Conservation (phyloP, 768 basidiomycete species). For the Tylopilus subfusipes region DNA sequence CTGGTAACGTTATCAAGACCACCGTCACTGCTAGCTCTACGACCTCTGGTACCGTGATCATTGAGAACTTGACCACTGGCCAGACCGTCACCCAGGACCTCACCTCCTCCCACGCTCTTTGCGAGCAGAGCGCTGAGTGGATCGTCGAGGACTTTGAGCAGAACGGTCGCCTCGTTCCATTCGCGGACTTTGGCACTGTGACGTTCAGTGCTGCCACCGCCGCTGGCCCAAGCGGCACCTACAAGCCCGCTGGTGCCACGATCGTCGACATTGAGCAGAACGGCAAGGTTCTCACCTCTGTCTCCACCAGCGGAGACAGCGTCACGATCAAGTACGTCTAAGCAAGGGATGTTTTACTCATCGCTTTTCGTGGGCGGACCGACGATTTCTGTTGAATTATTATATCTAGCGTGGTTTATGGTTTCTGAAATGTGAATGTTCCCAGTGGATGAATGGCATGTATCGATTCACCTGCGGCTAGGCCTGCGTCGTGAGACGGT, state of each 20-base stretch:
- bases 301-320: not conserved
- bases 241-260: slow-evolving; percentile 7
- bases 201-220: slow-evolving; percentile 13
- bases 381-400: not conserved
- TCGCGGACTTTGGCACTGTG: slow-evolving; percentile 22
- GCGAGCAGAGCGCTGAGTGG: slow-evolving; percentile 20
- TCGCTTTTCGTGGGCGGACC: not conserved
- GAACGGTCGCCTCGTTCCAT: not conserved
- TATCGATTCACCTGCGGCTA: no score
- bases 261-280: slow-evolving; percentile 14
- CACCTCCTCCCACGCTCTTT: slow-evolving; percentile 17
- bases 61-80: slow-evolving; percentile 20
- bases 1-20: slow-evolving; percentile 16
- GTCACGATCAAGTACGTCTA: slow-evolving; percentile 9
- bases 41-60: slow-evolving; percentile 15
- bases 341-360: not conserved
- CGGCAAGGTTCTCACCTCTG: slow-evolving; percentile 8
- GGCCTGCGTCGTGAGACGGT: not conserved
- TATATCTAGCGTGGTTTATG: not conserved
- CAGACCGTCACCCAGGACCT: slow-evolving; percentile 2
- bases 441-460: not conserved
- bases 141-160: slow-evolving; percentile 22
- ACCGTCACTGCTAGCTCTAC: slow-evolving; percentile 17
- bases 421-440: not conserved
- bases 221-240: slow-evolving; percentile 3